phyloP scores from a whole-genome alignment of 345 rosid species.

The Citrus glauca region DNA sequence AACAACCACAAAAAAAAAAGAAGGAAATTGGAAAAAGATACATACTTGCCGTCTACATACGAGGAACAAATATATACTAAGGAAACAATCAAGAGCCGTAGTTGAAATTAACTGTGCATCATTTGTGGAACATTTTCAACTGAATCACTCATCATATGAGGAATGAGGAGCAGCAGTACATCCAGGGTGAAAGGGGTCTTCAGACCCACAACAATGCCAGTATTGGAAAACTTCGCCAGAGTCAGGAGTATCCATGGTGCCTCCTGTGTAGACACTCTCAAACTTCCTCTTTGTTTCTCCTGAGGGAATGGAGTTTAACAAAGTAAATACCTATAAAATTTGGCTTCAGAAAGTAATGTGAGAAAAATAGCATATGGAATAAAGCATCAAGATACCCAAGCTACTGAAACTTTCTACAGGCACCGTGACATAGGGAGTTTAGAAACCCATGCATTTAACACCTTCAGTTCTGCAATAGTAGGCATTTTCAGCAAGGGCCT shows the following conservation, averaged over 20 bases:
- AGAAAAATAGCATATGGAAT: not conserved
- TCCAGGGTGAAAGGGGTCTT: slow-evolving; percentile 85
- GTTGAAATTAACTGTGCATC: not conserved
- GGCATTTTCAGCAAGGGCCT: not conserved
- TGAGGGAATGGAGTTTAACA: slow-evolving; percentile 15
- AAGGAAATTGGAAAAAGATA: not conserved
- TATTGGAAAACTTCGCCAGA: slow-evolving; percentile 69
- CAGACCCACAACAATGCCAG: slow-evolving; percentile 97
- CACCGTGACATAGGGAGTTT: not conserved
- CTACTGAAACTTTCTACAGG: not conserved
- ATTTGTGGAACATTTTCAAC: not conserved
- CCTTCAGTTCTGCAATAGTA: not conserved
- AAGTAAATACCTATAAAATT: not conserved
- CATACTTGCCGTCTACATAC: not conserved
- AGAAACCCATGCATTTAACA: not conserved
- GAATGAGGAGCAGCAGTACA: slow-evolving; percentile 80
- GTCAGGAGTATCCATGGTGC: slow-evolving; percentile 79
- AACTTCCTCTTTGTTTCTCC: slow-evolving; percentile 97
- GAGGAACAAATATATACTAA: not conserved
- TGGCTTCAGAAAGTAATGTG: not conserved
- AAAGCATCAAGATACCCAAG: not conserved
- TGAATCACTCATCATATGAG: slow-evolving; percentile 71
- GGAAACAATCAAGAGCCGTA: not conserved
- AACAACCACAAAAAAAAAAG: too few species aligned
- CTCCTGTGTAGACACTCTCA: slow-evolving; percentile 78